Conservation (phyloP, 352 stramenopile species). For the Globisporangium canariense region DNA sequence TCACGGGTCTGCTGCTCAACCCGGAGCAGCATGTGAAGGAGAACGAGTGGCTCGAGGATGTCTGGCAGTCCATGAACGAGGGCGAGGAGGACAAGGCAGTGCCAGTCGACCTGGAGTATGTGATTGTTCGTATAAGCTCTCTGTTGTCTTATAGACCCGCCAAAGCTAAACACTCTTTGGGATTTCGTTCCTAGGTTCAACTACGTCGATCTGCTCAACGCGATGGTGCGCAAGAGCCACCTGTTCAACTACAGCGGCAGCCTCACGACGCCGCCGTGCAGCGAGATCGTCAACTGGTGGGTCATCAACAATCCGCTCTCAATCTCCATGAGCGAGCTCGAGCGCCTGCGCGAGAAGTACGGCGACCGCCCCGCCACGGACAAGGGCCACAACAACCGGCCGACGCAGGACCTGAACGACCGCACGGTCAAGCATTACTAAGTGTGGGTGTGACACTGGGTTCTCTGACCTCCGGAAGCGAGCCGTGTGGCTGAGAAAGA, state of each 20-base stretch:
- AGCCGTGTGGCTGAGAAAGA: too few species aligned
- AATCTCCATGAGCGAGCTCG: constrained; percentile 35
- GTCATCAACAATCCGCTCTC: constrained; percentile 46
- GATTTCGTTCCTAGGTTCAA: constrained; percentile 25
- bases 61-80: constrained; percentile 39
- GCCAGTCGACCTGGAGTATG: constrained; percentile 36
- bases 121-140: not conserved
- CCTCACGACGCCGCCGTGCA: constrained; percentile 47
- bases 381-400: constrained; percentile 41
- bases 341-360: constrained; percentile 30
- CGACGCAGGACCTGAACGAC: constrained; percentile 36
- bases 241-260: constrained; percentile 73
- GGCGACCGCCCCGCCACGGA: constrained; percentile 33
- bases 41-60: constrained; percentile 43
- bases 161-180: not conserved
- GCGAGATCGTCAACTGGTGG: constrained; percentile 65
- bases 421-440: constrained; percentile 22
- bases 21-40: constrained; percentile 28
- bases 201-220: constrained; percentile 56
- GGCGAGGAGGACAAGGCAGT: constrained; percentile 19
- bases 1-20: constrained; percentile 41
- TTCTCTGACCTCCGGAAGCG: too few species aligned
- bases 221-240: constrained; percentile 46
- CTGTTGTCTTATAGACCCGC: not conserved
- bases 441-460: not conserved